Percentiles rank a stretch among this genome's conserved stretches.
Evolutionary conservation across 805 yeast genomes (phyloP).

Genomic region (Wickerhamomyces ciferrii): DNA sequence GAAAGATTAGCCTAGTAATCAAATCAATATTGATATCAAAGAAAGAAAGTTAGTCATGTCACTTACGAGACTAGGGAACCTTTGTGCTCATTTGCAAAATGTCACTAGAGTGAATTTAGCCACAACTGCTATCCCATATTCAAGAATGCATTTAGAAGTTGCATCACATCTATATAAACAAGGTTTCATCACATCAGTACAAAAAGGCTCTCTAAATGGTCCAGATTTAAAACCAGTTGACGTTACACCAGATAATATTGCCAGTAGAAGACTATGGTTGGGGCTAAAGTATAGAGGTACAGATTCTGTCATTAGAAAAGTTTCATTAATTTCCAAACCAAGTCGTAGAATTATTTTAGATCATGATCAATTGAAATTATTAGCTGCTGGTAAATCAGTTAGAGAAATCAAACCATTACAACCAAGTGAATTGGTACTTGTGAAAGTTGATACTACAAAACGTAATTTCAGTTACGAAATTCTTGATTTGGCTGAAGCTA

Average conservation of each 20-base stretch:
- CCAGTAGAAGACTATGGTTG: constrained; percentile 86
- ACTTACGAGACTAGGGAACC: constrained; percentile 74
- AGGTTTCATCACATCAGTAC: constrained; percentile 82
- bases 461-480: constrained; percentile 36
- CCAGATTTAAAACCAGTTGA: constrained; percentile 77
- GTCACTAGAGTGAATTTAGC: constrained; percentile 71
- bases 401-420: constrained; percentile 75
- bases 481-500: constrained; percentile 82
- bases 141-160: constrained; percentile 76
- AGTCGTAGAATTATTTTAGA: constrained; percentile 66
- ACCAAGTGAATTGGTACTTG: constrained; percentile 85
- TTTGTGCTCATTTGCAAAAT: constrained; percentile 87
- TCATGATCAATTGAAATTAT: constrained; percentile 57
- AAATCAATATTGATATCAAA: too few relatives aligned
- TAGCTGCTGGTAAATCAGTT: constrained; percentile 72
- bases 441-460: constrained; percentile 37
- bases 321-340: constrained; percentile 79
- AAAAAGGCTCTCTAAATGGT: constrained; percentile 77
- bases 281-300: constrained; percentile 84
- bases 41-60: too few relatives aligned
- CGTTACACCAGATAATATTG: constrained; percentile 80
- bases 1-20: background rate
- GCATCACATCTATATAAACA: constrained; percentile 83
- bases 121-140: constrained; percentile 76
- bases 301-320: constrained; percentile 67